Evolutionary conservation across 208 protist species (phyloP), one percentile per base, ranked within the genome.

Genomic region (Wallacemonas sp.): DNA sequence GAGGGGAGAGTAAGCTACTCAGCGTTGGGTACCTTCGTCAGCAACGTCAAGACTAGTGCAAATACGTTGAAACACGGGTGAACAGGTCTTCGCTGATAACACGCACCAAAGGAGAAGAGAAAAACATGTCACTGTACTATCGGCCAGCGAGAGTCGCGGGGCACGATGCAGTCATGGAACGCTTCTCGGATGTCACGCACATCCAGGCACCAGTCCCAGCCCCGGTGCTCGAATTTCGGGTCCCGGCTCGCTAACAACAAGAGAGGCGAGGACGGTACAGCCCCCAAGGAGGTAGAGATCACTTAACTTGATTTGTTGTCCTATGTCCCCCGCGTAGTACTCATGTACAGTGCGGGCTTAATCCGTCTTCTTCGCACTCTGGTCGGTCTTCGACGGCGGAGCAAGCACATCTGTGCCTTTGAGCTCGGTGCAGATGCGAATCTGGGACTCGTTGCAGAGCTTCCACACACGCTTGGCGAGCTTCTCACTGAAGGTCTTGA

Each of bases 401-500:
- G 50, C 50, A 27, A 57, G 50, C 4, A 12, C 19, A 10, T 26
- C 12, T 6, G 50, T 37, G 30, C 21, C 50, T 8, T 8, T 19
- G 4, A 57, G 50, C 32, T 57, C 50, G 3, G 26, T 27, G 50
- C 12, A 13, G 30, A 57, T 57, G 17, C 17, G 32, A 19, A 57
- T 6, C 30, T 57, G 29, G 17, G 58, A 19, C 15, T 48, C 37
- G 12, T 52, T 46, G 41, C 39, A 63, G 41, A 46, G 29, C 6
- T 63, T 46, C 58, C 58, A 63, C 37, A 63, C 41, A 4, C 81
- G 77, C 9, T 38, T 79, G 27, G 67, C 76, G 42, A 91, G 57
- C 68, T 81, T 78, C 19, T 67, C 57, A 32, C 77, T 83, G 72
- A 92, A 92, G 2, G 58, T 60, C 33, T 86, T 71, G 36, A 80